phyloP scores from a whole-genome alignment of 352 stramenopile genomes.

The Phytophthora pistaciae region DNA sequence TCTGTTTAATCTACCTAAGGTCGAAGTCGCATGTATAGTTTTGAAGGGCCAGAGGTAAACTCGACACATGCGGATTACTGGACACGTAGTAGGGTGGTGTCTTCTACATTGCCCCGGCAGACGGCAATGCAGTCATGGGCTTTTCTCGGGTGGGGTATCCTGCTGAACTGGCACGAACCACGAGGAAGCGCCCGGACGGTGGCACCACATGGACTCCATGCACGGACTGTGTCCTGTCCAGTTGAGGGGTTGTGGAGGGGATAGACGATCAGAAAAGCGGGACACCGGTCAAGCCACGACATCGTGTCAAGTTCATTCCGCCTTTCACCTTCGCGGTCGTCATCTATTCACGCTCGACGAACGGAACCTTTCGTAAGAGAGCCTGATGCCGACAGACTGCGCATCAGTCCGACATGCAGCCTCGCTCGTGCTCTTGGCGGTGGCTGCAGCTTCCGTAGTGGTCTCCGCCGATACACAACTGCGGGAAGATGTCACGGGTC shows the following conservation, averaged over 20 bases:
- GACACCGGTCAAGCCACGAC: conserved; percentile 25
- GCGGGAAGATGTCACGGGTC: conserved; percentile 6
- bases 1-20: too few species aligned
- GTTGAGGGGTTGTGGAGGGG: conserved; percentile 13
- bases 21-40: too few species aligned
- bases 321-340: conserved; percentile 9
- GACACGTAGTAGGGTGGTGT: too few species aligned
- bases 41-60: too few species aligned
- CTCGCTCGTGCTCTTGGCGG: background rate
- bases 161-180: conserved; percentile 24
- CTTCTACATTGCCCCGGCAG: too few species aligned
- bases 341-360: background rate
- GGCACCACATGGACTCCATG: conserved; percentile 1
- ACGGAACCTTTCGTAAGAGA: background rate
- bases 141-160: background rate
- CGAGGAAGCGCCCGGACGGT: conserved; percentile 3
- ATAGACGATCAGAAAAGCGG: conserved; percentile 30
- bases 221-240: conserved; percentile 9
- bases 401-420: background rate
- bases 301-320: conserved; percentile 14
- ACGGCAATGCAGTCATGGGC: background rate
- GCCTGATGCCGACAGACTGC: conserved; percentile 4
- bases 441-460: background rate
- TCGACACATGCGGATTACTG: too few species aligned
- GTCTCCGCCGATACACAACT: conserved; percentile 6